Evolutionary conservation across 169 alveolate species (phyloP).

Genomic region (Theileria parva): DNA sequence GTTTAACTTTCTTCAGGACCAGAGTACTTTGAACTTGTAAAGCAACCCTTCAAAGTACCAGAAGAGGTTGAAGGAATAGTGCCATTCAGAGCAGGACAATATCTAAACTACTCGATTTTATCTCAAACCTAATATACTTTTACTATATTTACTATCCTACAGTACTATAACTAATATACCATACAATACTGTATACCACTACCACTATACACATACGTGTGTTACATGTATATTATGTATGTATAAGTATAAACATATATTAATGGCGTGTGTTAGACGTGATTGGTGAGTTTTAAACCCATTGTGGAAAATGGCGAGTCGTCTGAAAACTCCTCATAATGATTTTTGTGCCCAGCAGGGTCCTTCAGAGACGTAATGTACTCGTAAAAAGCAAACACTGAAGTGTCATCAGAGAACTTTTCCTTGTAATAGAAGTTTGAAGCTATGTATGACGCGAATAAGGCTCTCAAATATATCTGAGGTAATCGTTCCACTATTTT

Average conservation of each 20-base stretch:
- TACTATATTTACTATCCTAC: neutral
- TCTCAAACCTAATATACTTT: neutral
- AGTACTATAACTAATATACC: neutral
- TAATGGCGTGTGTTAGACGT: neutral
- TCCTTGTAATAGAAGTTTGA: conserved; percentile 78
- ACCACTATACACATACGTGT: neutral
- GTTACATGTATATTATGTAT: neutral
- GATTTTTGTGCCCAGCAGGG: neutral
- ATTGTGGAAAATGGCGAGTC: conserved; percentile 19
- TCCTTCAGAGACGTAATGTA: conserved; percentile 65
- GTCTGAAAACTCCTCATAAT: neutral
- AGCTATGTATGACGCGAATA: conserved; percentile 78
- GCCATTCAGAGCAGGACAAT: conserved; percentile 72
- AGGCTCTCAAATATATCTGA: conserved; percentile 71
- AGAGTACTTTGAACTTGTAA: conserved; percentile 28
- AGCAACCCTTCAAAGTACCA: conserved; percentile 27
- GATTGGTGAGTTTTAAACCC: neutral
- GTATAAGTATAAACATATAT: neutral
- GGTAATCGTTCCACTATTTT: conserved; percentile 75
- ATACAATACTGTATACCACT: neutral
- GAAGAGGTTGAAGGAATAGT: conserved; percentile 59
- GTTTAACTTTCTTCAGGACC: neutral
- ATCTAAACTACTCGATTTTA: conserved; percentile 49
- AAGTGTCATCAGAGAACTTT: conserved; percentile 74
- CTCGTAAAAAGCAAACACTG: conserved; percentile 80